Conservation (phyloP, 78 protist genomes). For the Dictyostelium intermedium region DNA sequence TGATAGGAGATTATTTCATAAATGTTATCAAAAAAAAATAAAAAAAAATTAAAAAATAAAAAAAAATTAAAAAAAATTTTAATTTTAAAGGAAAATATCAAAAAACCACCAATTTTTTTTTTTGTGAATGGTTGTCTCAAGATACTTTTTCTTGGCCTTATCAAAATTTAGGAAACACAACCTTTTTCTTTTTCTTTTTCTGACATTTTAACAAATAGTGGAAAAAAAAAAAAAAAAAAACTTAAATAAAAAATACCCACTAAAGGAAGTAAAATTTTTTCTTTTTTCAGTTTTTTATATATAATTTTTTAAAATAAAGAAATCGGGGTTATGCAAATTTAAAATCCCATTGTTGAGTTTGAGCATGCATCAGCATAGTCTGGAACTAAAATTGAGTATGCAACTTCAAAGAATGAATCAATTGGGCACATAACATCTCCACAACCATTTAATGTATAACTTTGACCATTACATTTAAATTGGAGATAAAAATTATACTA, state of each 20-base stretch:
- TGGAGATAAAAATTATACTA: conserved; percentile 44
- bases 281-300: background rate
- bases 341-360: background rate
- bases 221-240: background rate
- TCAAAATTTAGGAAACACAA: too few relatives aligned
- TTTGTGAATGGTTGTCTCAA: background rate
- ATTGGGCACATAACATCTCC: conserved; percentile 42
- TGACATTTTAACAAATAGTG: background rate
- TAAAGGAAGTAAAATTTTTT: background rate
- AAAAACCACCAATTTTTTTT: too few relatives aligned
- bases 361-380: conserved; percentile 18
- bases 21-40: background rate
- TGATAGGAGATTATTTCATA: background rate
- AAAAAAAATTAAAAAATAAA: background rate
- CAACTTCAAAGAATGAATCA: conserved; percentile 12
- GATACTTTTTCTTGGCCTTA: background rate
- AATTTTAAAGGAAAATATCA: too few relatives aligned
- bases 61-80: too few relatives aligned
- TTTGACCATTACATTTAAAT: conserved; percentile 63
- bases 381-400: conserved; percentile 25
- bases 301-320: background rate
- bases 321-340: background rate
- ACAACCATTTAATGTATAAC: conserved; percentile 16
- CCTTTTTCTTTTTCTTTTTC: background rate
- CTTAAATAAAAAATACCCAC: background rate